These are phyloP conservation scores for Gossypium arboreum DNA, from an alignment of 345 rosid genomes.

Conservation along the genomic window DNA sequence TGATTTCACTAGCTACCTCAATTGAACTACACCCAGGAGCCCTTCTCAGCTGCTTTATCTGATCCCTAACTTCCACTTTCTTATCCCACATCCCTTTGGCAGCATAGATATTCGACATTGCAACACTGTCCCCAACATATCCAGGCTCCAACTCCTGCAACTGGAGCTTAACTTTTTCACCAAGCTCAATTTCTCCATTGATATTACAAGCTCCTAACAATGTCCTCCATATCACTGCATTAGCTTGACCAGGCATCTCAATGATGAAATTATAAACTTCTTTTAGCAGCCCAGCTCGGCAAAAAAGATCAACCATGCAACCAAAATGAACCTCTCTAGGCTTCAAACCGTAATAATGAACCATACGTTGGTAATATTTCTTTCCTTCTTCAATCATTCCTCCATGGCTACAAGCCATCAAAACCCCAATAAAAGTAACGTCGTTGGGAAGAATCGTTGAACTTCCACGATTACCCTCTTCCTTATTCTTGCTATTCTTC, in stretches of 20 bases:
- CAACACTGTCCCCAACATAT: slow-evolving; percentile 31
- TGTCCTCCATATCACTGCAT: slow-evolving; percentile 35
- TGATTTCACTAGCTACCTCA: slow-evolving; percentile 24
- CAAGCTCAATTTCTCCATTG: slow-evolving; percentile 27
- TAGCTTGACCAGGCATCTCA: slow-evolving; percentile 27
- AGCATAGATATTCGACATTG: slow-evolving; percentile 39
- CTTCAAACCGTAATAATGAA: slow-evolving; percentile 30
- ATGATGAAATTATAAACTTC: slow-evolving; percentile 32
- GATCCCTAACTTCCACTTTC: slow-evolving; percentile 23
- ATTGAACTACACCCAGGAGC: slow-evolving; percentile 43
- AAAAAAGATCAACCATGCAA: slow-evolving; percentile 34
- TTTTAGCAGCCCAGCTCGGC: slow-evolving; percentile 34
- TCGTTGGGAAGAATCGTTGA: slow-evolving; percentile 28
- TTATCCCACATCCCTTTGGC: slow-evolving; percentile 41
- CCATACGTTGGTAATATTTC: slow-evolving; percentile 29
- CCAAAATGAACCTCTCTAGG: slow-evolving; percentile 42
- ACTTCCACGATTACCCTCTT: neutral
- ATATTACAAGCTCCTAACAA: slow-evolving; percentile 31
- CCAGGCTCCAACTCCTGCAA: slow-evolving; percentile 27
- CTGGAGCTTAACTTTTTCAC: slow-evolving; percentile 24
- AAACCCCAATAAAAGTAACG: slow-evolving; percentile 41
- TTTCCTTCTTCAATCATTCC: slow-evolving; percentile 39
- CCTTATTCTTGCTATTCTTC: neutral
- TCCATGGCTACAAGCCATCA: slow-evolving; percentile 44
- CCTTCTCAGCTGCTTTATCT: slow-evolving; percentile 31